These are phyloP conservation scores for Hymenoscyphus albidus DNA, from an alignment of 2,329 filamentous ascomycete genomes.

Conservation along the genomic window DNA sequence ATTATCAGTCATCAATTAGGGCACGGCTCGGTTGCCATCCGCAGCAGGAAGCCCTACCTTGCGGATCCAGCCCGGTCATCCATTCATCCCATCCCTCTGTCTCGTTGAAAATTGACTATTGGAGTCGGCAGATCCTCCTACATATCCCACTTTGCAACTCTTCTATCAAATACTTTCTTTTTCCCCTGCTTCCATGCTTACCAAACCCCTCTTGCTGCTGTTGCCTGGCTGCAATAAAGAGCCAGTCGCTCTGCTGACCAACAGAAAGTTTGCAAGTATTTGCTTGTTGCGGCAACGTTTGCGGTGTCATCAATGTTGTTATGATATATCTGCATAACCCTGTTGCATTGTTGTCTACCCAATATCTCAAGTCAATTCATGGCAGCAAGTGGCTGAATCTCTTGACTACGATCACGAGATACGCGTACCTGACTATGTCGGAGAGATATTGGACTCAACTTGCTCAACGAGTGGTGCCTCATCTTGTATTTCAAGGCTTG, in stretches of 20 bases:
- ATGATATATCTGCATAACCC: background rate
- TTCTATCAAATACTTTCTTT: background rate
- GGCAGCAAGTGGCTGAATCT: background rate
- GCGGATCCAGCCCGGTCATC: background rate
- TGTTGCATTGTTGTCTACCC: background rate
- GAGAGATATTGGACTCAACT: background rate
- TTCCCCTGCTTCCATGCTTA: background rate
- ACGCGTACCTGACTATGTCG: background rate
- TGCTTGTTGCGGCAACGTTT: background rate
- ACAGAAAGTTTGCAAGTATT: background rate
- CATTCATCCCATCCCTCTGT: background rate
- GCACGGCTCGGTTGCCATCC: background rate
- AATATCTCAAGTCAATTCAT: background rate
- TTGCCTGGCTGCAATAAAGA: conserved; percentile 1
- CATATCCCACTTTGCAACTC: background rate
- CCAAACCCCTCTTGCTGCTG: background rate
- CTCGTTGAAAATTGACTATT: background rate
- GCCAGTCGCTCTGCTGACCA: conserved; percentile 1
- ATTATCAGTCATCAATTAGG: background rate
- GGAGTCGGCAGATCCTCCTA: background rate
- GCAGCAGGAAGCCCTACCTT: background rate
- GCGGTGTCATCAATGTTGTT: background rate
- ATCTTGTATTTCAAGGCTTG: background rate
- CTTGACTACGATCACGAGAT: background rate
- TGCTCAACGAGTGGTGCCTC: background rate